These are phyloP conservation scores for Tetraselmis chui DNA, from an alignment of 139 green algal species.

Conservation along the genomic window DNA sequence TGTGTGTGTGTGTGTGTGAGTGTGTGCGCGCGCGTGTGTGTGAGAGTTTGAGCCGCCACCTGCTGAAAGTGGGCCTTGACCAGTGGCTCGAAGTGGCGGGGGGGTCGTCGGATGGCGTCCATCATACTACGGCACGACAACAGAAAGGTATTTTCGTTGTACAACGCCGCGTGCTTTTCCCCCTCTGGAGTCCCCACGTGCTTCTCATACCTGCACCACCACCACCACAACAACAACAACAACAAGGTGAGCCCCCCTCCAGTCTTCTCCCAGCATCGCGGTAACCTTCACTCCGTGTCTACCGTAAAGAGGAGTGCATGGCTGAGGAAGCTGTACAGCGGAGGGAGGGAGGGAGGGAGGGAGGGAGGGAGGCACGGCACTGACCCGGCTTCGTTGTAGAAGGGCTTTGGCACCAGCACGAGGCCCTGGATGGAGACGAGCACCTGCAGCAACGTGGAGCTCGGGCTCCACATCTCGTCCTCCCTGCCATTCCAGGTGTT, in stretches of 20 bases:
- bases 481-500: conserved; percentile 66
- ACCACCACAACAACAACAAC: too few relatives aligned
- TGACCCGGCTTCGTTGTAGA: conserved; percentile 70
- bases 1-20: too few relatives aligned
- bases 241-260: too few relatives aligned
- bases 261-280: too few relatives aligned
- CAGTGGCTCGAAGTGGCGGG: conserved; percentile 19
- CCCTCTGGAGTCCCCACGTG: conserved; percentile 26
- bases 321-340: not conserved
- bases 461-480: conserved; percentile 67
- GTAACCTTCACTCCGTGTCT: too few relatives aligned
- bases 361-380: not conserved
- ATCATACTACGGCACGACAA: conserved; percentile 31
- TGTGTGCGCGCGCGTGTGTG: too few relatives aligned
- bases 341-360: not conserved
- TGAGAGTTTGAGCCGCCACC: too few relatives aligned
- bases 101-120: conserved; percentile 26
- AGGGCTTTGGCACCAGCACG: conserved; percentile 77
- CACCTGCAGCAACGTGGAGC: conserved; percentile 44
- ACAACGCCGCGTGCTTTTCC: conserved; percentile 33
- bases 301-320: too few relatives aligned
- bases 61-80: conserved; percentile 16
- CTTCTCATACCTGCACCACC: conserved; percentile 22
- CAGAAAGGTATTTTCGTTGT: conserved; percentile 44
- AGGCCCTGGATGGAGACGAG: conserved; percentile 83